Evolutionary conservation across 2,329 filamentous ascomycete genomes (phyloP), one percentile per base, ranked within the genome.

Genomic region (Pseudonectria foliicola): DNA sequence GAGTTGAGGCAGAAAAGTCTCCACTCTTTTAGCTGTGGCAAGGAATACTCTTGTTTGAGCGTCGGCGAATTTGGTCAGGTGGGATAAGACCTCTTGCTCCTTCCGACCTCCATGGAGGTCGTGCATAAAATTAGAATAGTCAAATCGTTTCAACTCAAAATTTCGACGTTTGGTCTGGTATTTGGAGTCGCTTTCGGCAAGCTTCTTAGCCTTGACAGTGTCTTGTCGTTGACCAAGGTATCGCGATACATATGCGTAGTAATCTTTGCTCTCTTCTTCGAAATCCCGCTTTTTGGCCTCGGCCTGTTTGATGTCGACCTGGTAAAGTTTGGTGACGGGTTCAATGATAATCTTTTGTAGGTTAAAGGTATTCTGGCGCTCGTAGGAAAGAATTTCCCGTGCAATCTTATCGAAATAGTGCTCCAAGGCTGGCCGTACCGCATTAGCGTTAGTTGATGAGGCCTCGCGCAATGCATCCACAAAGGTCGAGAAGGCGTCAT

Each of bases 111-210:
- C 92, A 44, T 96, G 92, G n/a, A 98, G 71, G 66, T 98, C 92
- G 54, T 96, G 90, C 85, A 98, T 94, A 56, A 96, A 98, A 11
- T 87, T 95, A 3, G 90, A 96, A 59, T 98, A 98, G 61, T 98
- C 93, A 53, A 98, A 98, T 8, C 93, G 82, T 66, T 94, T 95
- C 38, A 98, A 73, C 66, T 98, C 92, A 53, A 98, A 98, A 49
- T 88, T 95, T 29, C 86, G 81, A 46, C 89, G 78, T 66, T 96
- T 96, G 29, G 75, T 80, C 59, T 96, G 90, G 56, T 96, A 98
- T 56, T 98, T 98, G 23, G 85, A 84, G 59, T 98, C 92, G 50
- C 88, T 95, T 51, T 95, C 88, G 27, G 77, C 85, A 43, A 92
- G 80, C 64, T 96, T 96, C 73, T 98, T 98, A 59, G 94, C 85